Base-by-base conservation (phyloP, 768 basidiomycete species). In the Pisolithus orientalis region DNA sequence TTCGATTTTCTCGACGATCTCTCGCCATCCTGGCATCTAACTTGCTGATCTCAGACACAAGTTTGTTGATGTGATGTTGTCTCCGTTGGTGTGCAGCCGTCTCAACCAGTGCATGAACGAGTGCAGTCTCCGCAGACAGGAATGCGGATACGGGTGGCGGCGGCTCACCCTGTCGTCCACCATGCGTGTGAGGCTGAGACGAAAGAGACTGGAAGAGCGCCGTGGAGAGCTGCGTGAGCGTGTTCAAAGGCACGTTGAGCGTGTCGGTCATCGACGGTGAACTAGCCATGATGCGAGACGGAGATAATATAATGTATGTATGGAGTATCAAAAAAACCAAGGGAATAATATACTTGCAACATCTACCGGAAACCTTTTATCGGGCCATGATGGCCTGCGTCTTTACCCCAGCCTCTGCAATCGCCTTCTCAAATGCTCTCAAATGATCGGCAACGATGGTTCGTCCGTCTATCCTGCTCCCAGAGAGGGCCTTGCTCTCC, bases 321-420 rank as follows among this genome's bases (percentile, higher is more conserved):
- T 44, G 43, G 25, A 14, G 32, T 34, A 34, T 34, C 10, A 5
- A 34, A 34, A 13, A 6, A 5, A 25, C 17, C 51, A 52, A 24
- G 16, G 49, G 39, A 46, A 24, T 25, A 31, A 46, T 46, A 47
- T 46, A 44, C 49, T 44, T 39, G 51, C 45, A 17, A 29, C 53
- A 10, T 27, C 50, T 44, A 34, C 1, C 9, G 40, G 21, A 38
- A 9, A 2, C 17, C 51, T 62, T 67, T 72, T 73, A 85, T 53
- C 82, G 79, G 11, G 87, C 85, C 84, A 90, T 87, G 54, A 93
- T 92, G 37, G 85, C 84, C 63, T 83, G 82, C 1, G 89, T 89
- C 72, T 87, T 90, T 53, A 73, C 59, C 40, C 80, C 83, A 31
- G 90, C 90, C 44, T 90, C 88, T 39, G 72, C 75, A 37, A 93